Evolutionary conservation across 2,329 filamentous ascomycete species (phyloP), one percentile per base, ranked within the genome.

Genomic region (Apiospora kogelbergensis): DNA sequence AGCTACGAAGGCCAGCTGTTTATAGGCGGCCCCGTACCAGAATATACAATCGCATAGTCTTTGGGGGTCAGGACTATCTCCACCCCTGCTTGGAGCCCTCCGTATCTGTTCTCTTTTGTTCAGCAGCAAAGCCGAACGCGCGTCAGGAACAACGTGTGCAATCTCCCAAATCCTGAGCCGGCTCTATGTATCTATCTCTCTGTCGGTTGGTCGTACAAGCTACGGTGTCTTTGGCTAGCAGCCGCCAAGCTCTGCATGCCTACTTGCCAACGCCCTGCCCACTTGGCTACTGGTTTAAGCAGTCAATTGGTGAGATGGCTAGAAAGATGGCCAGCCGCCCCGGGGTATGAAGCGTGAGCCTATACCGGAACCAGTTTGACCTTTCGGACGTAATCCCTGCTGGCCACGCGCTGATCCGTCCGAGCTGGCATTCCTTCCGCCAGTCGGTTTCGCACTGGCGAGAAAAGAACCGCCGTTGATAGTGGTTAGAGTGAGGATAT

Each of bases 381-480:
- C 68, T 71, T 71, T 71, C 74, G 73, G 71, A 72, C 71, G 70
- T 72, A 71, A 80, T 80, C 78, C 79, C 76, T 80, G 78, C 75
- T 72, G 76, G 79, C 78, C 79, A 81, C 78, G 79, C 79, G 78
- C 77, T 77, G 78, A 81, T 80, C 79, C 76, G 63, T 66, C 69
- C 53, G 22, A 60, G 53, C 53, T 60, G 53, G 22, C 53, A 60
- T 60, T 60, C 17, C 48, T 44, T 65, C 60, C 65, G 20, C 20
- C 24, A 53, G 44, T 42, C 65, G 42, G 57, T 60, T 67, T 67
- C 68, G 68, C 64, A 60, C 68, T 67, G 65, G 48, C 53, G 68
- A 53, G 22, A 65, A 65, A 24, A 65, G 48, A 30, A 10, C 11
- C 40, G 53, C n/a, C 26, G 40, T 57, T 57, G 10, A 22, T 37